A percentile compares a stretch with the other conserved stretches of the same genome.
These are phyloP conservation scores for Fusarium verticillioides DNA, from an alignment of 2,329 filamentous ascomycete species.

Conservation along the genomic window DNA sequence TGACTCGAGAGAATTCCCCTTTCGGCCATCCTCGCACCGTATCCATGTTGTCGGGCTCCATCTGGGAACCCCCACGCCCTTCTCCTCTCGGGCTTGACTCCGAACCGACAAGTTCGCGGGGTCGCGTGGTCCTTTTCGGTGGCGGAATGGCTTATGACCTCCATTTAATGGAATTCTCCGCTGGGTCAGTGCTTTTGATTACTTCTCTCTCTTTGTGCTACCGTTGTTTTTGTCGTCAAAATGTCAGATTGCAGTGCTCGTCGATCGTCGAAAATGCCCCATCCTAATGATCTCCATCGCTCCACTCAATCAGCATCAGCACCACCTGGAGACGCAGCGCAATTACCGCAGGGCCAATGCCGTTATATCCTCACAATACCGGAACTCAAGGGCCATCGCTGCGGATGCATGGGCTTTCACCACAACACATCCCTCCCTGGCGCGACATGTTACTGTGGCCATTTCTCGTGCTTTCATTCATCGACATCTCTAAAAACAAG, in stretches of 20 bases:
- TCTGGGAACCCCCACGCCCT: slow-evolving; percentile 18
- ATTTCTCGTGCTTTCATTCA: slow-evolving; percentile 26
- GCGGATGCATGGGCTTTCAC: slow-evolving; percentile 25
- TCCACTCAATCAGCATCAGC: slow-evolving; percentile 22
- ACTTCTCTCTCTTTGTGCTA: too few relatives aligned
- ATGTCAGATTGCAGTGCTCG: neutral
- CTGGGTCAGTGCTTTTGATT: too few relatives aligned
- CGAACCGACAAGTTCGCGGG: slow-evolving; percentile 9
- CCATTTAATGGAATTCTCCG: neutral
- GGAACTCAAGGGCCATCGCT: slow-evolving; percentile 16
- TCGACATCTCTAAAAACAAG: neutral
- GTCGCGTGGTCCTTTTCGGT: slow-evolving; percentile 3
- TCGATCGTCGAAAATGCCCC: neutral
- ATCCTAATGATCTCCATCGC: neutral
- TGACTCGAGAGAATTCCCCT: slow-evolving; percentile 1
- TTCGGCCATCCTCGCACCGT: neutral
- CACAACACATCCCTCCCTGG: slow-evolving; percentile 13
- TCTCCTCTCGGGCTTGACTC: neutral
- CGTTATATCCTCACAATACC: slow-evolving; percentile 24
- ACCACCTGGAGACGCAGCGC: slow-evolving; percentile 1
- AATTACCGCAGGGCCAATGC: slow-evolving; percentile 20
- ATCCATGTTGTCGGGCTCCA: slow-evolving; percentile 4
- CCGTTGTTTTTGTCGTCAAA: neutral
- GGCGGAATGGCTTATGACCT: neutral
- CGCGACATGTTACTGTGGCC: slow-evolving; percentile 16